Base-by-base conservation (phyloP, 73 alveolate species). In the Tetrahymena malaccensis region DNA sequence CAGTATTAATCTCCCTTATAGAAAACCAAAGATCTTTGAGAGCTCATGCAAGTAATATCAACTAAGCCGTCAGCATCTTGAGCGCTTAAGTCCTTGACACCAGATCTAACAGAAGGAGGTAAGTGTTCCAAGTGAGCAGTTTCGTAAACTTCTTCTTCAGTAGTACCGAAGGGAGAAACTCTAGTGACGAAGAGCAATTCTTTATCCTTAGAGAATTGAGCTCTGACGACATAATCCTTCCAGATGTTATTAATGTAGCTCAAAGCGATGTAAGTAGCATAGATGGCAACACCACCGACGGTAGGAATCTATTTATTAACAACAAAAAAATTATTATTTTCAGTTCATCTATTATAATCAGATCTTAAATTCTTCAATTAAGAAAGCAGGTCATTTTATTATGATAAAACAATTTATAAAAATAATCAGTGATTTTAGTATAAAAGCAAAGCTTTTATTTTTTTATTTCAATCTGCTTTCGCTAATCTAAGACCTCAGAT, bases 161-260 rank as follows among this genome's bases (percentile, higher is more conserved):
- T 96, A 25, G 93, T 70, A 95, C 97, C 97, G 43, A 95, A 85
- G 44, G 98, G 97, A 38, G 96, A 97, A 94, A 97, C 98, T 85
- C 96, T 97, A 94, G 98, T 97, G 56, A 98, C 99, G 95, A 98
- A 98, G 25, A 98, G 97, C 44, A 98, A 95, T 85, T 98, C 99
- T 93, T 97, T 98, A 93, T 98, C 99, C 95, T 96, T 97, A 85
- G 96, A 97, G 95, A 96, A 98, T 58, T 94, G 96, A 96, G 97
- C 96, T 94, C 94, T 98, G 13, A 98, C 95, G 58, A 97, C 98
- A 89, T 97, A 98, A 89, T 93, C 97, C 38, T 94, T 84, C 85
- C 94, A 85, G 85, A 96, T 93, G 96, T 84, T 93, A 34, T 95
- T 96, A 89, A 98, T 55, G 94, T 89, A 85, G 85, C 84, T 85